Base-by-base conservation (phyloP, 2,329 filamentous ascomycete genomes). In the Hymenoscyphus repandus region DNA sequence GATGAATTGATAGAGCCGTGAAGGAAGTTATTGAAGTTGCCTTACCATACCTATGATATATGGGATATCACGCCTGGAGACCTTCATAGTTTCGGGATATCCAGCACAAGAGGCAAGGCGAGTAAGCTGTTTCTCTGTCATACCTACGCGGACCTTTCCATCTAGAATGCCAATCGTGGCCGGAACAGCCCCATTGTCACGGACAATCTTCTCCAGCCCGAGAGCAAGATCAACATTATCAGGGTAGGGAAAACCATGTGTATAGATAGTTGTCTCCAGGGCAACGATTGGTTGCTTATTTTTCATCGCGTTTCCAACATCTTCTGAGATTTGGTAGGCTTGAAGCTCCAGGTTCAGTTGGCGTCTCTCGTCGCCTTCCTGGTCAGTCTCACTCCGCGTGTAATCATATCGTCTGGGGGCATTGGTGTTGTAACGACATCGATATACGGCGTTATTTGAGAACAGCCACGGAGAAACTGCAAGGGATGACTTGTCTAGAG, bases 231-330 rank as follows among this genome's bases (percentile, higher is more conserved):
- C 83, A 37, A 86, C 71, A 60, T 88, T 89, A 27, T 86, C 79
- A 0, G 85, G 85, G 59, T 86, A 86, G 2, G 85, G 83, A 57
- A 84, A 87, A 75, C 90, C 91, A 70, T 99, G 93, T 1, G 93
- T 99, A 70, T 99, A 97, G 61, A 99, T 97, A 4, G 93, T 96
- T 1, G 89, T 90, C 70, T 99, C 93, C 4, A 99, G 77, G 13
- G 92, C 93, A 10, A 99, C 91, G 3, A 99, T 85, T 0, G 93
- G 92, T 62, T 82, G 84, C 50, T 84, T 83, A 11, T 81, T 79
- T 38, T 80, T 75, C 43, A 96, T 69, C 36, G 91, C 92, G 65
- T 90, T 82, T 47, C 77, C 74, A 11, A 99, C 85, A 69, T 97
- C 92, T 5, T 51, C 34, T 32, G 57, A 58, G 30, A 60, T 15